Conservation (phyloP, 1,284 basidiomycete species). For the Malassezia sp. region DNA sequence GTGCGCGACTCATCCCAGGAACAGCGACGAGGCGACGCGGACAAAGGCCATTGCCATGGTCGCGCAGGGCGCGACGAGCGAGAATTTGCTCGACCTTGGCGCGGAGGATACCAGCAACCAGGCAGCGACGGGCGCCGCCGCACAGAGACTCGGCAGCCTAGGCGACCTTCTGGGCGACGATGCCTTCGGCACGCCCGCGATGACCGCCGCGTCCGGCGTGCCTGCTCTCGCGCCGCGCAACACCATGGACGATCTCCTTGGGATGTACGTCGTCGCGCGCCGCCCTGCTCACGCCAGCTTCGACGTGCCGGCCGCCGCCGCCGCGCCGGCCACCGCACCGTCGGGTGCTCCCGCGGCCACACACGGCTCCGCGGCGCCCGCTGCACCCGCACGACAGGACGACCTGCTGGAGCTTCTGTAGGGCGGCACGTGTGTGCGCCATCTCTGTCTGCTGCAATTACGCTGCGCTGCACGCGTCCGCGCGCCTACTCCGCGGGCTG, state of each 20-base stretch:
- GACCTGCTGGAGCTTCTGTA: slow-evolving; percentile 11
- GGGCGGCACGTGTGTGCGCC: not conserved
- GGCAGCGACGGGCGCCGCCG: slow-evolving; percentile 4
- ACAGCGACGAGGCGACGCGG: slow-evolving; percentile 32
- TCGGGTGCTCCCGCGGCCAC: not conserved
- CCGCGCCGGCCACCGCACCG: not conserved
- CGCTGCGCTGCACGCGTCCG: no score
- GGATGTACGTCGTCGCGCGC: slow-evolving; percentile 3
- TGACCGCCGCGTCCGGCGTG: not conserved
- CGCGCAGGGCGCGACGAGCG: slow-evolving; percentile 40
- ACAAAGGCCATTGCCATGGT: slow-evolving; percentile 50
- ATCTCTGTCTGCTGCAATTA: not conserved
- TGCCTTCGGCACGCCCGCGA: slow-evolving; percentile 8
- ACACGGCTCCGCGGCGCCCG: not conserved
- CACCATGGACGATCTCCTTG: slow-evolving; percentile 13
- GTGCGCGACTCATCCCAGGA: no score
- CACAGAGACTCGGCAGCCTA: slow-evolving; percentile 13
- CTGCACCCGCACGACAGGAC: slow-evolving; percentile 1
- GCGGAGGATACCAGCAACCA: slow-evolving; percentile 24
- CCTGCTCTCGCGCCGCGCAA: not conserved
- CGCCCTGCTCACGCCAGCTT: slow-evolving; percentile 9
- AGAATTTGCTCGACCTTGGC: slow-evolving; percentile 43
- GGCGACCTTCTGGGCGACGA: slow-evolving; percentile 19
- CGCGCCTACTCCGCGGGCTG: not conserved
- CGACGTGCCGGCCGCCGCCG: not conserved